Base-by-base conservation (phyloP, 495 filamentous ascomycete species). In the Xylaria castorea region DNA sequence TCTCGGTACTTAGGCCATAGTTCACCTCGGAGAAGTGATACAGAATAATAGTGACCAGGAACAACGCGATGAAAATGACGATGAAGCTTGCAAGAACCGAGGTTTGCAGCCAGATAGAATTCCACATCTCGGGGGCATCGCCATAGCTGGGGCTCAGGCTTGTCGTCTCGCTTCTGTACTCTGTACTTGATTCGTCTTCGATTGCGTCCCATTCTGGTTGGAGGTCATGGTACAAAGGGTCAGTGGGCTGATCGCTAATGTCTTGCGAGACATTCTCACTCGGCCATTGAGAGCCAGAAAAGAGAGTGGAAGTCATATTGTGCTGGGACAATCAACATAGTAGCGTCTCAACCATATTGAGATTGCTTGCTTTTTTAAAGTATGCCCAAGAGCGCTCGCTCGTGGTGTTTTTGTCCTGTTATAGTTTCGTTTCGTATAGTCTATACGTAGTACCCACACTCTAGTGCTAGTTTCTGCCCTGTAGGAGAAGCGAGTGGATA, bases 1-100 rank as follows among this genome's bases (percentile, higher is more conserved):
- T n/a, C 22, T 71, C 70, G 30, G 67, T 60, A n/a, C 69, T 71
- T 20, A 79, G 46, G 5, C 78, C 78, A 44, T 73, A 42, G 14
- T 74, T 55, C 18, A 44, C 20, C 38, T 61, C 34, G 25, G 78
- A 79, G 20, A 76, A 60, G 14, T 71, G 61, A 61, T 70, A 74
- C 12, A 74, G 27, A 34, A 66, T 58, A 58, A 63, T 61, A 3
- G 67, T 71, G 38, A 67, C 68, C 1, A 74, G 11, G 46, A 74
- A 58, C 22, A 71, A 62, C 20, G 42, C 22, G 16, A 74, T 7
- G 42, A 74, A 74, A 2, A 63, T 25, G 42, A 63, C 66, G 12
- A 61, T 50, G 42, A 74, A 74, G 58, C 66, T 69, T 9, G 53
- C 61, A 8, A 74, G 72, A 9, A 64, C 67, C 18, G 18, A 9